Evolutionary conservation across 345 rosid species (phyloP).

Genomic region (Psidium guajava): DNA sequence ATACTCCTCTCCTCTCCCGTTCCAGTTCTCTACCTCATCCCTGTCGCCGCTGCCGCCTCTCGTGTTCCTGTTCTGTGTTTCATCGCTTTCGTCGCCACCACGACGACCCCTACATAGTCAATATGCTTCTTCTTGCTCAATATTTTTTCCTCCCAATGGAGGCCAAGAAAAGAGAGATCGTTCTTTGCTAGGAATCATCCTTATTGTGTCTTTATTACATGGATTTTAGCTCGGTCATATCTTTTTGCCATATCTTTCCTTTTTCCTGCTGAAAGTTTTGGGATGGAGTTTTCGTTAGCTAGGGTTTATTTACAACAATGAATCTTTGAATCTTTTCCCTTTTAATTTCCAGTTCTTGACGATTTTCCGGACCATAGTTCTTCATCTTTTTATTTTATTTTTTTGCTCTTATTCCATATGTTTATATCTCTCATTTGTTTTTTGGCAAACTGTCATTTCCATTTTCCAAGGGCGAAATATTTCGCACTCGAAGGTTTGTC

Average conservation of each 20-base stretch:
- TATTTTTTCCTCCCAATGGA: not conserved
- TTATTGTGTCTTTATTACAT: not conserved
- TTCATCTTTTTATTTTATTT: not conserved
- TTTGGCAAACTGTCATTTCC: not conserved
- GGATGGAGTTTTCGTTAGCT: not conserved
- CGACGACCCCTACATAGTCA: not conserved
- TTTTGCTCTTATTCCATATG: not conserved
- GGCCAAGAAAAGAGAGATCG: not conserved
- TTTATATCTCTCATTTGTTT: not conserved
- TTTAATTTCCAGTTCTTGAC: not conserved
- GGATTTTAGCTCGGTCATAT: not conserved
- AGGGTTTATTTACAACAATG: not conserved
- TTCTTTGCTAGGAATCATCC: not conserved
- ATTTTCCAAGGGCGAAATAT: not conserved
- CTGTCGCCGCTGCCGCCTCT: not conserved
- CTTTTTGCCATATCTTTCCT: not conserved
- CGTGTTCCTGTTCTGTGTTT: not conserved
- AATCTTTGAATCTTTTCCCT: not conserved
- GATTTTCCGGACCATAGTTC: not conserved
- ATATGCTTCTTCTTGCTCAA: not conserved
- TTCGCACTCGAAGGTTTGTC: not conserved
- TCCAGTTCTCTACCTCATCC: not conserved
- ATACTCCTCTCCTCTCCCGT: not conserved
- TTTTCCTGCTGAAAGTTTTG: not conserved
- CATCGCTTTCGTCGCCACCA: not conserved